Base-by-base conservation (phyloP, 2,329 filamentous ascomycete species). In the Hirsutella minnesotensis region DNA sequence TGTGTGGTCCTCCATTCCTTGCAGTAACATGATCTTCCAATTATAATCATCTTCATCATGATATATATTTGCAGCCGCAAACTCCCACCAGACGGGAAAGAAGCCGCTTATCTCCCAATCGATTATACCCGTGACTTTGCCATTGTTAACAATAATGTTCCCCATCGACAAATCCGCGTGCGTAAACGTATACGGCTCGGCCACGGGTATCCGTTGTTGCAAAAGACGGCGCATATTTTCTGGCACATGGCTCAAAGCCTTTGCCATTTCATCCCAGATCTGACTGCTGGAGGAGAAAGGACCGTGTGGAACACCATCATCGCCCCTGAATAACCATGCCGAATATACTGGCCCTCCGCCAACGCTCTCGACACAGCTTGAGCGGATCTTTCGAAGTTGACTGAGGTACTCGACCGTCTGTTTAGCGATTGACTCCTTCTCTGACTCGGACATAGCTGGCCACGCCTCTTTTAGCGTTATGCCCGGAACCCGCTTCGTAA, bases 11-110 rank as follows among this genome's bases (percentile, higher is more conserved):
- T 43, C 36, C 41, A 43, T 39, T 3, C 9, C 13, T 15, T 35
- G 38, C 5, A 41, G 39, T 21, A 46, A 39, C 27, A 41, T 22
- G 8, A 29, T 52, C 42, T 53, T 48, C 40, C 46, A 58, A 41
- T 49, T 44, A 27, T 54, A 46, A 34, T 49, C 50, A 21, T 51
- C 43, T 9, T 44, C 15, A 24, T 42, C 41, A 59, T 65, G 36
- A 64, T 60, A 43, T 53, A 56, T 38, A 10, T 34, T 12, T 8
- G 43, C 21, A 13, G 19, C 38, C 20, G 41, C 45, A 59, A 56
- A 44, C 52, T 73, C 49, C 59, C 56, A 63, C 61, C 60, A 67
- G 19, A 57, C 59, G n/a, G 61, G 64, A 22, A 57, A 60, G 44
- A 61, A 67, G 3, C 57, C 59, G 18, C 56, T 50, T 33, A 40